These are phyloP conservation scores for Didymellaceae sp. DNA, from an alignment of 2,329 filamentous ascomycete genomes.

Conservation along the genomic window DNA sequence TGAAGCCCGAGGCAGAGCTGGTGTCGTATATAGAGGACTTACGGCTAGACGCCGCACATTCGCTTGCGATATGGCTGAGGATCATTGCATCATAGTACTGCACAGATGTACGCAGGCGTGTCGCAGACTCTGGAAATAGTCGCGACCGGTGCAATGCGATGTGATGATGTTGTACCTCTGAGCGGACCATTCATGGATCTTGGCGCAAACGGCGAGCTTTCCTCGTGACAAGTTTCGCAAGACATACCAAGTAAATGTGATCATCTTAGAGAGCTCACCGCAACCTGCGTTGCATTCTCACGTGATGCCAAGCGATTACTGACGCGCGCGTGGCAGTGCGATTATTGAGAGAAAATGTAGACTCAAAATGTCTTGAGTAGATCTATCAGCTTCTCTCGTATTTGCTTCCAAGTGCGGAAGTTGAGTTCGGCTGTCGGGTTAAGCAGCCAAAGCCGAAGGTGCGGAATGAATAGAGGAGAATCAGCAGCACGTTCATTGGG, in stretches of 20 bases:
- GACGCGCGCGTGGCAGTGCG: no score
- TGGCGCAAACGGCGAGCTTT: no score
- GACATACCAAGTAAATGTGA: no score
- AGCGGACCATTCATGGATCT: background rate
- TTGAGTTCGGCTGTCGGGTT: constrained; percentile 2
- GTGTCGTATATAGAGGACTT: constrained; percentile 1
- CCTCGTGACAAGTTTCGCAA: no score
- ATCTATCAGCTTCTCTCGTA: no score
- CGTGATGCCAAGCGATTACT: no score
- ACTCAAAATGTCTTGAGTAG: no score
- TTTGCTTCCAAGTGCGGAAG: background rate
- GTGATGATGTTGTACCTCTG: constrained; percentile 11
- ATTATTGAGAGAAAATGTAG: no score
- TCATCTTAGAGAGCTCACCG: no score
- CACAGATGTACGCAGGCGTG: no score
- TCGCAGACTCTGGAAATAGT: background rate
- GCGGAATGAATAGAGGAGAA: background rate
- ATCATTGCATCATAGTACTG: background rate
- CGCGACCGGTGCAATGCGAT: constrained; percentile 4
- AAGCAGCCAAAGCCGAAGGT: background rate
- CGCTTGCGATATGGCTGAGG: background rate
- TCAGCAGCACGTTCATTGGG: constrained; percentile 13
- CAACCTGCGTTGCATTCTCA: no score
- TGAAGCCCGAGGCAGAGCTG: constrained; percentile 1
- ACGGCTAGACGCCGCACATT: background rate